phyloP scores from a whole-genome alignment of 257 asterid genomes.

The Coffea canephora region DNA sequence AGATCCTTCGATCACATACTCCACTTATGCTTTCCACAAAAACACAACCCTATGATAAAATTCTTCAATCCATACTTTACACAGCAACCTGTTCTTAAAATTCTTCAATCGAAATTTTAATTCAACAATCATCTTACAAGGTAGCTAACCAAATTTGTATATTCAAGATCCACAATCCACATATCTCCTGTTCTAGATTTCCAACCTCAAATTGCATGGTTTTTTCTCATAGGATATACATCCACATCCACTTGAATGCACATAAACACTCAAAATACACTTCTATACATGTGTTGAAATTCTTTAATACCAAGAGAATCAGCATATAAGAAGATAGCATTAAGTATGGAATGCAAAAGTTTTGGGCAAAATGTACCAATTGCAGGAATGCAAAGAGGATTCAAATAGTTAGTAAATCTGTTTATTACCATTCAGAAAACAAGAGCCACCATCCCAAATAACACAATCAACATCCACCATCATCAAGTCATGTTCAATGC shows the following conservation, averaged over 20 bases:
- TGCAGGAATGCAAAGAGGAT: neutral
- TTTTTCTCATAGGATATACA: neutral
- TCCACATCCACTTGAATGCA: slow-evolving; percentile 2
- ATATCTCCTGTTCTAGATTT: neutral
- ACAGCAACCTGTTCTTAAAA: neutral
- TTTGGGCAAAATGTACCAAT: neutral
- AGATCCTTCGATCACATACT: neutral
- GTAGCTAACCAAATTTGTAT: neutral
- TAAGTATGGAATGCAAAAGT: neutral
- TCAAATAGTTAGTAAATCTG: no score
- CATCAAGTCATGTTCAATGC: neutral
- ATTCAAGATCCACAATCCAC: neutral
- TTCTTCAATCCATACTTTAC: no score
- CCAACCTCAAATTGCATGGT: neutral
- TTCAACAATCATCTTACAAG: neutral
- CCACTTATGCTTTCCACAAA: neutral
- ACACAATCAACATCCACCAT: neutral
- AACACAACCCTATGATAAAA: no score
- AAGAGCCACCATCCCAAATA: neutral
- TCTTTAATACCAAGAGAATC: neutral
- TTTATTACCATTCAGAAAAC: neutral
- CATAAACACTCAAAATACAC: neutral
- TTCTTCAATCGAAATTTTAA: neutral
- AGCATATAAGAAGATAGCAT: neutral
- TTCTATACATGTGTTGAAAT: neutral